Base-by-base conservation (phyloP, 1,284 basidiomycete species). In the Microbotryum lychnidis-dioicae region DNA sequence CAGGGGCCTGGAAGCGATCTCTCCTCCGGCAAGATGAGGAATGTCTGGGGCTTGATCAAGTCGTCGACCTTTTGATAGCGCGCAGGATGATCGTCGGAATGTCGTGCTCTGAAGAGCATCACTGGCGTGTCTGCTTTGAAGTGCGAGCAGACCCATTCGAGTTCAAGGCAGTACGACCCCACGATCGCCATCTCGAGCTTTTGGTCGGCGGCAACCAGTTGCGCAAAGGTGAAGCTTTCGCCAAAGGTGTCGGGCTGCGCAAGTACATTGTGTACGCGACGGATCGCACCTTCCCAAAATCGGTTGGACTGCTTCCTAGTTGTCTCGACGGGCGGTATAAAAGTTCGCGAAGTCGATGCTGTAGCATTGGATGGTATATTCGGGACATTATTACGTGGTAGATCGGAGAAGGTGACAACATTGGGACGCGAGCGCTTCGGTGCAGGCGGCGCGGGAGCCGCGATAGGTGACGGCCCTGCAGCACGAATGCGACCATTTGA, bases 271-370 rank as follows among this genome's bases (percentile, higher is more conserved):
- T 56, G 10, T 23, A 68, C 67, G 12, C 62, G 57, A 33, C 56
- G 54, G 48, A 68, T 50, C 16, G 57, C 31, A 7, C 67, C 67
- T 2, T 33, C 3, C 54, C 53, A 68, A 60, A 64, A 68, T 9
- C 65, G 57, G 27, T 47, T 27, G 4, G 37, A 10, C 8, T 9
- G 9, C 29, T 51, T 31, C 21, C 18, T 4, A 27, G 52, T n/a
- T 27, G 6, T 12, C 27, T 18, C 44, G 49, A 7, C 16, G 48
- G 5, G 14, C 50, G 47, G 20, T 42, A 46, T 9, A 37, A 37
- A 54, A 31, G 31, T 31, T 54, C 27, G 44, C 6, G 46, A 23
- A n/a, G 50, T 10, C 2, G 57, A 60, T 18, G 53, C 33, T 8
- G 23, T 53, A 29, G 44, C n/a, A 18, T 29, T 12, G 21, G 18